Evolutionary conservation across 1,139 yeast species (phyloP), one percentile per base, ranked within the genome.

Genomic region (Zygosaccharomyces sapae): DNA sequence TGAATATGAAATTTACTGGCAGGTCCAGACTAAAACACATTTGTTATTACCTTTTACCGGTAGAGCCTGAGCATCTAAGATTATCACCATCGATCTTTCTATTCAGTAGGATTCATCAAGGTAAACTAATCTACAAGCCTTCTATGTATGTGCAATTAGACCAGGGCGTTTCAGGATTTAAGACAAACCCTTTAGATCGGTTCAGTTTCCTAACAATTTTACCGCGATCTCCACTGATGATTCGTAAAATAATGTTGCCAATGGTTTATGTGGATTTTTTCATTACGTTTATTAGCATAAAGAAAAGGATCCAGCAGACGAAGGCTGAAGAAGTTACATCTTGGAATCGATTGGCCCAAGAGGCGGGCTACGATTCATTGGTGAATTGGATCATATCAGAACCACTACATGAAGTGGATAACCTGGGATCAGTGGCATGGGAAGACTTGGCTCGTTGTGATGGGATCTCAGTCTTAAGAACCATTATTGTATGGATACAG

Each of bases 151-250:
- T 54, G n/a, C 45, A 44, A 16, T 44, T 60, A 25, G 56, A 54
- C 16, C 52, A 53, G 37, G 50, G 48, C 6, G 54, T 62, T 5
- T 48, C 57, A 10, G 47, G 44, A 24, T 60, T 61, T 42, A 58
- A 56, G 8, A 54, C 59, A 6, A 61, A 61, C 38, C 65, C 65
- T 3, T 45, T 57, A 41, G 63, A 62, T 46, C 52, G 54, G 25
- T 47, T 58, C 18, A 59, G 64, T 44, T 57, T 60, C 44, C 38
- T 59, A 9, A 51, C 58, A 0, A 50, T 50, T 8, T 53, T 58
- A 3, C 56, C 55, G 2, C 41, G 54, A n/a, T 44, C 52, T 8
- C 59, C 61, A 2, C 37, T 61, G 3, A 52, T 57, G 39, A 55
- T 61, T 3, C 51, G 60, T 36, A 61, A 58, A 44, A 48, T 61